A percentile compares a stretch with the other conserved stretches of the same genome.
These are phyloP conservation scores for Boehmeria nivea DNA, from an alignment of 306 rosid genomes.

Conservation along the genomic window DNA sequence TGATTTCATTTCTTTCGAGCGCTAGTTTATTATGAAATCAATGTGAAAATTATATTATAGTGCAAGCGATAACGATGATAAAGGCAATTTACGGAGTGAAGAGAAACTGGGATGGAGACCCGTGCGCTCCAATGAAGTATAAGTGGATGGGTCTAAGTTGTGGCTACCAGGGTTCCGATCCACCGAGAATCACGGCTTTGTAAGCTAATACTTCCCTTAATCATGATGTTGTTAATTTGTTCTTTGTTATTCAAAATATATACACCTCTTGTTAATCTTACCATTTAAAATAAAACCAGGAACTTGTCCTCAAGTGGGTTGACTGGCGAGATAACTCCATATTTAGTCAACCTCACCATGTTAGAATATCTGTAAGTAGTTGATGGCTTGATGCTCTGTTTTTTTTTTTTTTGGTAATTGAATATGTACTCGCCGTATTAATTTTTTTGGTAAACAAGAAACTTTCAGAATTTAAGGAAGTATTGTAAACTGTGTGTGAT, in stretches of 20 bases:
- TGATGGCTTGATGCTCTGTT: background rate
- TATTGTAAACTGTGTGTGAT: background rate
- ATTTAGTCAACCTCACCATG: conserved; percentile 33
- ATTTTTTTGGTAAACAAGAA: too few species aligned
- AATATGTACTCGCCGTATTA: too few species aligned
- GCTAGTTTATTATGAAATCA: too few species aligned
- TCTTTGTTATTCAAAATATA: background rate
- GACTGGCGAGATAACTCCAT: conserved; percentile 7
- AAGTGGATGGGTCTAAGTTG: conserved; percentile 46
- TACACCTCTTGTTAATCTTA: background rate
- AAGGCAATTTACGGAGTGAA: conserved; percentile 30
- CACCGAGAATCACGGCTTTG: conserved; percentile 12
- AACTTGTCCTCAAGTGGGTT: conserved; percentile 19
- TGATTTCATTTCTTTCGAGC: background rate
- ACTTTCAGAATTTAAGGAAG: background rate
- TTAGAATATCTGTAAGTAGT: conserved; percentile 32
- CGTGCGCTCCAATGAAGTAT: conserved; percentile 32
- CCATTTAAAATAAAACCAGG: background rate
- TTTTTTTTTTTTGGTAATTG: too few species aligned
- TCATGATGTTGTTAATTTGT: background rate
- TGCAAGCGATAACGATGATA: conserved; percentile 35
- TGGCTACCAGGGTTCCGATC: conserved; percentile 11
- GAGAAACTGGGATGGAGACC: conserved; percentile 55
- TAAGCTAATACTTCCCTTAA: conserved; percentile 9
- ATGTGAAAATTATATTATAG: background rate